Evolutionary conservation across 176 grass and related monocot genomes (phyloP), one percentile per base, ranked within the genome.

Genomic region (Triticum monococcum): DNA sequence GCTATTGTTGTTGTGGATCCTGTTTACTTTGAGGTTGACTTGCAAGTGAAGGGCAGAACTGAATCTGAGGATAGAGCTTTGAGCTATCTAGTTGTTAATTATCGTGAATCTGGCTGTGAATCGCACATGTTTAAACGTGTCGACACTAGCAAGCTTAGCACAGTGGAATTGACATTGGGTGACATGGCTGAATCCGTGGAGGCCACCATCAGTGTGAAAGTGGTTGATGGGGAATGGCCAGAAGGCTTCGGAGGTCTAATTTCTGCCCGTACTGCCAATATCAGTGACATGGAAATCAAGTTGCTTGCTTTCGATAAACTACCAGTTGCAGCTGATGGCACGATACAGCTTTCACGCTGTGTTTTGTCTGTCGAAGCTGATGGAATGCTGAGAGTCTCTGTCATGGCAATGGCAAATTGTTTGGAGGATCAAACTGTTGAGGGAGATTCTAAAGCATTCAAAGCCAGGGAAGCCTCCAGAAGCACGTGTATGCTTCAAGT

Each of bases 171-270:
- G 11, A 8, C 32, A 65, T 24, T 85, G 17, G 74, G 74, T 23
- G 63, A 68, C 24, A 86, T 78, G 18, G 13, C 20, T 38, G 18
- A 1, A 14, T 85, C 74, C 9, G n/a, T 78, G 43, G 74, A 85
- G 77, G 83, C 73, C 36, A 85, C 74, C 7, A 85, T 85, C 43
- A 85, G 45, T 9, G 45, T 68, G n/a, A 26, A 20, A 78, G 45
- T 57, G 4, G 25, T 37, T 13, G 63, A 45, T 67, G 14, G 23
- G 14, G 31, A 64, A 68, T 71, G 81, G 67, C 74, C 63, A 22
- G 13, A 68, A 78, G 74, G 72, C 75, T 85, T 85, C 52, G 67
- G 7, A 28, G 68, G 50, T 12, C 5, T 28, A 24, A 60, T 72
- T 41, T 10, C 35, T 41, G 67, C 81, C 8, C 18, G 2, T 30